Conservation (phyloP, 805 yeast species). For the Yarrowia porcina region DNA sequence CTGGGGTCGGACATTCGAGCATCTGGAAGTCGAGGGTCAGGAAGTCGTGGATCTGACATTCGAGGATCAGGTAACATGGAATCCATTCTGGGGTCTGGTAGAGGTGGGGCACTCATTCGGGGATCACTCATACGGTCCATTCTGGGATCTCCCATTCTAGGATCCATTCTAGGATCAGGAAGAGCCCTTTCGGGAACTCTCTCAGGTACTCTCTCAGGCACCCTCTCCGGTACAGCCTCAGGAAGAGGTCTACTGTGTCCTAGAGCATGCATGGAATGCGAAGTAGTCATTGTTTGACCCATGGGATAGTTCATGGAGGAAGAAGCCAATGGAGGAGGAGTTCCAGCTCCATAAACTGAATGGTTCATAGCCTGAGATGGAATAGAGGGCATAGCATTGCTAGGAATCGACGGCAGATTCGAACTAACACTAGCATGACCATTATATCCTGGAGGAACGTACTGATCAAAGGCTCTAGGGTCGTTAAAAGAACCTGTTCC, state of each 20-base stretch:
- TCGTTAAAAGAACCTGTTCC: slow-evolving; percentile 10
- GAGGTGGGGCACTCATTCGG: neutral
- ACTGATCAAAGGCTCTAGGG: slow-evolving; percentile 12
- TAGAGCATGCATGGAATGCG: slow-evolving; percentile 1
- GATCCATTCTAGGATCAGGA: neutral
- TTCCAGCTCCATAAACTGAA: slow-evolving; percentile 7
- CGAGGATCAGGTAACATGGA: neutral
- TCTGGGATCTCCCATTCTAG: neutral
- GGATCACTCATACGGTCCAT: no score
- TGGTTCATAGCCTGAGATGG: neutral
- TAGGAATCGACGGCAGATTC: neutral
- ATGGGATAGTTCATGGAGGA: neutral
- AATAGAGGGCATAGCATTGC: neutral
- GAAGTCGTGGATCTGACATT: neutral
- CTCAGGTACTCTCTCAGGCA: neutral
- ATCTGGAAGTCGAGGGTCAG: neutral
- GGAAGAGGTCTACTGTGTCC: slow-evolving; percentile 14
- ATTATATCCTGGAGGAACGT: neutral
- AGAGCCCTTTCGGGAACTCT: slow-evolving; percentile 2
- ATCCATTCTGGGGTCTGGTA: neutral
- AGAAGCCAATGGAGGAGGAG: neutral
- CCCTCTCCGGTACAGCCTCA: neutral
- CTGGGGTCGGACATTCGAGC: neutral
- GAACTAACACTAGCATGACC: neutral
- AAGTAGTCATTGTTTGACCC: neutral